Conservation (phyloP, 2,329 filamentous ascomycete species). For the Mycosphaerella sp. region DNA sequence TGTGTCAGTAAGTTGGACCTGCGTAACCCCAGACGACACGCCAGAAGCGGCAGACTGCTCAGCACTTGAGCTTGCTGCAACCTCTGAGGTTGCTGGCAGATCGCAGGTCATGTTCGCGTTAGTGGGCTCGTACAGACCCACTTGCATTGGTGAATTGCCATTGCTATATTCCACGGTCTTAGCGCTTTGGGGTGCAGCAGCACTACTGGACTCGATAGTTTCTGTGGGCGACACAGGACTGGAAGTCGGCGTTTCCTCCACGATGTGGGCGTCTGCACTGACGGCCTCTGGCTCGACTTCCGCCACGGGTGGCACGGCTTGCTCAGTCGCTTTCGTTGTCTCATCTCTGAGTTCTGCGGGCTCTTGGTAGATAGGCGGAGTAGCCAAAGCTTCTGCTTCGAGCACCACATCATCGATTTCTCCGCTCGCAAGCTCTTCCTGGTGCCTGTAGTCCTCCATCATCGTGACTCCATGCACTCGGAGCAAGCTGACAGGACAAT, state of each 20-base stretch:
- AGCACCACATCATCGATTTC: slow-evolving; percentile 50
- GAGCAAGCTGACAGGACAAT: slow-evolving; percentile 85
- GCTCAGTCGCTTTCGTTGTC: slow-evolving; percentile 7
- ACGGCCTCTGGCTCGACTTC: not conserved
- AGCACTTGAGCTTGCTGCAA: not conserved
- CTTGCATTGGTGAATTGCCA: slow-evolving; percentile 8
- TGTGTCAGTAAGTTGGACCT: not conserved
- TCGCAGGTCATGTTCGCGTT: slow-evolving; percentile 19
- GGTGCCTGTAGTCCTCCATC: slow-evolving; percentile 89
- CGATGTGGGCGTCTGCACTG: not conserved
- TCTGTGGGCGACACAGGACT: not conserved
- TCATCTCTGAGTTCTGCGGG: slow-evolving; percentile 14
- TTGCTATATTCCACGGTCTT: slow-evolving; percentile 3
- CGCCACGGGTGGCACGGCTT: slow-evolving; percentile 9
- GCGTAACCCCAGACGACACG: not conserved
- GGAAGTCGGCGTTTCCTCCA: not conserved
- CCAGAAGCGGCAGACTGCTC: not conserved
- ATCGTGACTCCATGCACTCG: slow-evolving; percentile 90
- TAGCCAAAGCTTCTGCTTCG: slow-evolving; percentile 17
- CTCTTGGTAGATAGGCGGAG: slow-evolving; percentile 14
- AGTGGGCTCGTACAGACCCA: slow-evolving; percentile 14
- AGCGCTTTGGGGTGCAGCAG: not conserved
- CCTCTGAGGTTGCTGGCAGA: slow-evolving; percentile 1
- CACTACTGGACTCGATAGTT: not conserved
- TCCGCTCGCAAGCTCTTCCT: slow-evolving; percentile 60